Evolutionary conservation across 345 rosid genomes (phyloP).

Genomic region (Eucalyptus erythrocorys): DNA sequence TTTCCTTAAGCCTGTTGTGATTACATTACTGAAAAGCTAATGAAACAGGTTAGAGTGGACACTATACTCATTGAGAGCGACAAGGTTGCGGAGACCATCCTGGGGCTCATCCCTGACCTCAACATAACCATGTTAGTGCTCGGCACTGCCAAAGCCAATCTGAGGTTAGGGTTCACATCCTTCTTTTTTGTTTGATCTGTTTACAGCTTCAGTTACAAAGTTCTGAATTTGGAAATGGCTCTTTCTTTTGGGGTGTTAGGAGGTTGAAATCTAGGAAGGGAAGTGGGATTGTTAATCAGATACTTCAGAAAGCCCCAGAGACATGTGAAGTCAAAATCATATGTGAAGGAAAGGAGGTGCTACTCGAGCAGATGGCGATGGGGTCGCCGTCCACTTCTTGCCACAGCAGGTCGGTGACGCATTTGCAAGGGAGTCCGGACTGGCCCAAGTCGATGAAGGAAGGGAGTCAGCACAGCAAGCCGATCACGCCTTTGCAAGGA

Average conservation of each 20-base stretch:
- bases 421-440: constrained; percentile 1
- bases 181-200: background rate
- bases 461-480: background rate
- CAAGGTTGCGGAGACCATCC: constrained; percentile 47
- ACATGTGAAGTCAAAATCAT: constrained; percentile 49
- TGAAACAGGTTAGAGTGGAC: constrained; percentile 48
- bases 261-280: constrained; percentile 38
- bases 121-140: constrained; percentile 66
- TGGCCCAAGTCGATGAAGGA: background rate
- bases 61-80: constrained; percentile 73
- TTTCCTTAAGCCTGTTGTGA: background rate
- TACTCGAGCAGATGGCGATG: constrained; percentile 3
- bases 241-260: constrained; percentile 10
- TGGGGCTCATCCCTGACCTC: constrained; percentile 62
- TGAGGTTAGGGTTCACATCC: constrained; percentile 18
- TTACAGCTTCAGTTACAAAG: background rate
- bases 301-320: constrained; percentile 34
- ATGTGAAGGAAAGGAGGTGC: constrained; percentile 52
- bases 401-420: background rate
- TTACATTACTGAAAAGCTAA: background rate
- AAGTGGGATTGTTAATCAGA: constrained; percentile 35
- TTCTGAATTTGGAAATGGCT: background rate
- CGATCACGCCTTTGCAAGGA: background rate
- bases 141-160: constrained; percentile 51
- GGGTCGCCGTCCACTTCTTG: background rate